Conservation (phyloP, 179 eudicot species). For the Silene vulgaris region DNA sequence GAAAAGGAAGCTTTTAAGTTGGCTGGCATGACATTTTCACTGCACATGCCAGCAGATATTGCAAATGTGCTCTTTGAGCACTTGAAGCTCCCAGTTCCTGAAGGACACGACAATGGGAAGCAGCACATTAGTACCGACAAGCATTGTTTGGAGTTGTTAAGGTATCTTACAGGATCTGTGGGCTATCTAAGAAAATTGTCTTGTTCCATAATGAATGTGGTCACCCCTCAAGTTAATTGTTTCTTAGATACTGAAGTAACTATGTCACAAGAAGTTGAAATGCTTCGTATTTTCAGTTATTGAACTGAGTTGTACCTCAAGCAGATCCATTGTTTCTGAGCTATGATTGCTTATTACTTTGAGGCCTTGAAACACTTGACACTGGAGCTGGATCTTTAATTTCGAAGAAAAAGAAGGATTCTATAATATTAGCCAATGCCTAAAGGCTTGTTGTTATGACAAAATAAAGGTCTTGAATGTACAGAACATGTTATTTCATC, state of each 20-base stretch:
- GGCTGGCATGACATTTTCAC: constrained; percentile 88
- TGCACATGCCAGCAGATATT: constrained; percentile 82
- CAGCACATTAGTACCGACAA: constrained; percentile 91
- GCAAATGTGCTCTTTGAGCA: constrained; percentile 79
- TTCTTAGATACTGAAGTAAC: no score
- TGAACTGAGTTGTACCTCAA: no score
- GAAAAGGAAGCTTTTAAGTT: constrained; percentile 82
- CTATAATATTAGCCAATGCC: no score
- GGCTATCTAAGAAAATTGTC: background rate
- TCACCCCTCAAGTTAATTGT: background rate
- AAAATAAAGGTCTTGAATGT: background rate
- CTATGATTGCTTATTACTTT: no score
- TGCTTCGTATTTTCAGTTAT: no score
- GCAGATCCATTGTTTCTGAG: no score
- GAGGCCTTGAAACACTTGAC: no score
- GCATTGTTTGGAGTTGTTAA: constrained; percentile 75
- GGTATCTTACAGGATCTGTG: constrained; percentile 40
- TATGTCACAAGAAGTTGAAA: no score
- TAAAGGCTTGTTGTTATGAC: no score
- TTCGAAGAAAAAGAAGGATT: no score
- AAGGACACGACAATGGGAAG: constrained; percentile 60
- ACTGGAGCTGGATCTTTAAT: no score
- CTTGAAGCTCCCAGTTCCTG: constrained; percentile 87
- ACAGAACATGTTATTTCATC: background rate
- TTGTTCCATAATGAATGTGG: constrained; percentile 15